Base-by-base conservation (phyloP, 768 basidiomycete species). In the Lentinula edodes region DNA sequence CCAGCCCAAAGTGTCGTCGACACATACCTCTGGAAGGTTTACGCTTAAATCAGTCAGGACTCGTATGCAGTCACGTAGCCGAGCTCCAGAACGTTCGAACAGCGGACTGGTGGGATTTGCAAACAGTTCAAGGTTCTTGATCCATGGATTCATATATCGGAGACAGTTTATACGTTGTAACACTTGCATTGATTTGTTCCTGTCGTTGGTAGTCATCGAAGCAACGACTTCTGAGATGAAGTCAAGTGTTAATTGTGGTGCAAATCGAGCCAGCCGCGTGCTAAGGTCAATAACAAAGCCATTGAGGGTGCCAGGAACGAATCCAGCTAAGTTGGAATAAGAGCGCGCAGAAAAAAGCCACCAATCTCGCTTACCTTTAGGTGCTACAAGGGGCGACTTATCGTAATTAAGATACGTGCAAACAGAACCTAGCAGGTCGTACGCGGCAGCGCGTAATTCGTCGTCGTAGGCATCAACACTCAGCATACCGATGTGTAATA, bases 81-180 rank as follows among this genome's bases (percentile, higher is more conserved):
- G 82, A 10, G 89, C 85, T 8, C 86, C 88, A 0, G 89, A 87
- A 34, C 85, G 82, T 58, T 91, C 89, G 61, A 83, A 90, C 36
- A 89, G 75, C n/a, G 80, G 68, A 64, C 81, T 81, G 2, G 86
- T 83, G 1, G 92, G 87, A 65, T 88, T 88, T 32, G 83, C 81
- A 64, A 91, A 95, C 13, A 77, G 72, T 2, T 83, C 78, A 1
- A 97, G 77, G 67, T 95, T 95, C 70, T 82, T 86, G 45, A 96
- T 83, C 95, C 94, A 97, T 3, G 95, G 93, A 43, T 82, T 85
- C 79, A 96, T 80, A 68, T 93, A 95, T 62, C 89, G 85, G 20
- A 95, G 71, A 67, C 88, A 93, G 62, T 81, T 83, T 43, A 91
- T 84, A 42, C 87, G 86, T 52, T 89, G 87, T 1, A 68, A 2